Base-by-base conservation (phyloP, 352 stramenopile genomes). In the Globisporangium spinosum region DNA sequence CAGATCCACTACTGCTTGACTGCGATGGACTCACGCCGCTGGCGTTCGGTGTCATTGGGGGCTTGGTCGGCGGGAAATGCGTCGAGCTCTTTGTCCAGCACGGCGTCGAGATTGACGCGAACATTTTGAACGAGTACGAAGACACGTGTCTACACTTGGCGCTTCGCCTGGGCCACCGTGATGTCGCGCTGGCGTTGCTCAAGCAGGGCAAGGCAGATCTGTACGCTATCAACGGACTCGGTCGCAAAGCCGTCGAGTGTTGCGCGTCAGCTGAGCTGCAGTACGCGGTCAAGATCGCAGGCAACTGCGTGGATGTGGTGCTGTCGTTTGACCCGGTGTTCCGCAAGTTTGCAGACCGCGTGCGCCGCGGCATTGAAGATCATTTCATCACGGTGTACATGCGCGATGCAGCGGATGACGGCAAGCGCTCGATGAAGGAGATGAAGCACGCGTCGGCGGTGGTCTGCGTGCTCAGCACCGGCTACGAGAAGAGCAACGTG, bases 301-400 rank as follows among this genome's bases (percentile, higher is more conserved):
- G 82, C 40, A 60, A 70, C 9, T 90, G 84, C 70, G 71, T 89
- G 22, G 87, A 95, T 64, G 83, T 95, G 27, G 83, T 95, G 65
- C 72, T 95, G 17, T 93, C 83, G 25, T 93, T 91, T 69, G 85
- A 91, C 20, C 79, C 82, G 0, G 71, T 74, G n/a, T 90, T 90
- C 60, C 74, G 79, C 3, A 58, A 68, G 8, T 89, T 94, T 34
- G 87, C 87, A 0, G 74, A 90, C 53, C 78, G 77, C 20, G 69
- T 93, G 15, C 81, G 83, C n/a, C 53, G 65, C 2, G 82, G 82
- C 13, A 89, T 94, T 63, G 85, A 94, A 67, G 75, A 89, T 38
- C 85, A 87, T 63, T 90, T 76, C 40, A 81, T 94, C 68, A 93
- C 85, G 2, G 85, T 88, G 22, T 93, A 77, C 58, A 91, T 93